A percentile compares a stretch with the other conserved stretches of the same genome.
Evolutionary conservation across 1,284 basidiomycete species (phyloP).

Genomic region (Tetrapyrgos nigripes): DNA sequence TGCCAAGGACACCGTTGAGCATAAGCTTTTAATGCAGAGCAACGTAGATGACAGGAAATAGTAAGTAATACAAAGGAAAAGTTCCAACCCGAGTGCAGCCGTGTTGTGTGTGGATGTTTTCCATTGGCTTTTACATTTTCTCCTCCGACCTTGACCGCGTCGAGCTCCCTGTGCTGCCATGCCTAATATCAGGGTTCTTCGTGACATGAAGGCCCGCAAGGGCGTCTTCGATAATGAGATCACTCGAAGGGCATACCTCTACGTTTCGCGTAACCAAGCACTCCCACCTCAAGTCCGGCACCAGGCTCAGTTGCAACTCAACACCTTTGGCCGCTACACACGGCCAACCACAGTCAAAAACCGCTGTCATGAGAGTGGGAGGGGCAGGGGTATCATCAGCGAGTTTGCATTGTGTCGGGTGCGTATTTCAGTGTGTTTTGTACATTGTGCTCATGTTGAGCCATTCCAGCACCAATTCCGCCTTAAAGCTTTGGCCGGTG

Average conservation of each 20-base stretch:
- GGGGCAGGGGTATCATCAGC: slow-evolving; percentile 86
- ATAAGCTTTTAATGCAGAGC: not conserved
- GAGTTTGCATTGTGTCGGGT: slow-evolving; percentile 92
- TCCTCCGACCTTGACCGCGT: not conserved
- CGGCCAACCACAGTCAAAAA: slow-evolving; percentile 88
- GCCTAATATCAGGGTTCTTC: slow-evolving; percentile 65
- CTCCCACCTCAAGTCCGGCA: slow-evolving; percentile 88
- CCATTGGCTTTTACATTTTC: not conserved
- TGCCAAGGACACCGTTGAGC: not conserved
- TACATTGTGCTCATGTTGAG: slow-evolving; percentile 6
- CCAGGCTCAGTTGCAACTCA: slow-evolving; percentile 95
- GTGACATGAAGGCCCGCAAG: slow-evolving; percentile 79
- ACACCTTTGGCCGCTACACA: slow-evolving; percentile 84
- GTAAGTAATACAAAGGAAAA: not conserved
- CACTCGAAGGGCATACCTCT: slow-evolving; percentile 86
- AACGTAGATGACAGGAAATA: not conserved
- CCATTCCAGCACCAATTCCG: slow-evolving; percentile 86
- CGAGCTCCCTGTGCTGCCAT: slow-evolving; percentile 1
- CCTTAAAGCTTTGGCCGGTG: slow-evolving; percentile 77
- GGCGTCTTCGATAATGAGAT: slow-evolving; percentile 80
- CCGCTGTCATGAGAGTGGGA: slow-evolving; percentile 84
- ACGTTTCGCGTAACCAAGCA: slow-evolving; percentile 88
- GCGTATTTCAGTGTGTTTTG: slow-evolving; percentile 34
- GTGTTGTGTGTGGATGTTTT: not conserved
- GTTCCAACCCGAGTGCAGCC: not conserved